Conservation (phyloP, 495 filamentous ascomycete species). For the Mytilinidion resinicola region DNA sequence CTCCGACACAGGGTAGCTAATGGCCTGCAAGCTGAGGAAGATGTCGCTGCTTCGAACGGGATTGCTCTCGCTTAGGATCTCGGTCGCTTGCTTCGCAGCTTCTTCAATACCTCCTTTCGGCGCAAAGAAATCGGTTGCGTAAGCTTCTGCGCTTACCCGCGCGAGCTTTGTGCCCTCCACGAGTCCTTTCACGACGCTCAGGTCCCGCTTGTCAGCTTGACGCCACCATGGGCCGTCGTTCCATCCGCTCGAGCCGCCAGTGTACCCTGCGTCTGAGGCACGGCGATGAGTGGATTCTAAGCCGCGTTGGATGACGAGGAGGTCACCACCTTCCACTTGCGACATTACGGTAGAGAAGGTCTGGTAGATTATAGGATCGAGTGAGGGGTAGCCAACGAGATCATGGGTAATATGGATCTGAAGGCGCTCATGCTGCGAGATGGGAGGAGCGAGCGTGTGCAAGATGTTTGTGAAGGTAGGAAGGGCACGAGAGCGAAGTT, state of each 20-base stretch:
- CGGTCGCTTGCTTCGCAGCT: conserved; percentile 68
- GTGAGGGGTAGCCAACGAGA: conserved; percentile 83
- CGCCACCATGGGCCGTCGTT: conserved; percentile 96
- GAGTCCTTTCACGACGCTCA: conserved; percentile 74
- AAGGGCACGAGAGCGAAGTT: conserved; percentile 79
- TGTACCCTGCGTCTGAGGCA: conserved; percentile 52
- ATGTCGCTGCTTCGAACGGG: conserved; percentile 88
- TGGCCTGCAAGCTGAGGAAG: conserved; percentile 88
- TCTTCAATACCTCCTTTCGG: conserved; percentile 70
- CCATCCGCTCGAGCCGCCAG: conserved; percentile 54
- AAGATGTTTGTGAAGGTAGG: conserved; percentile 94
- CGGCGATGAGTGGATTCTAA: conserved; percentile 71
- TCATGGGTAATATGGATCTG: conserved; percentile 98
- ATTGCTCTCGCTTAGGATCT: conserved; percentile 71
- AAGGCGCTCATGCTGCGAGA: conserved; percentile 94
- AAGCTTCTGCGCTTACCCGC: conserved; percentile 78
- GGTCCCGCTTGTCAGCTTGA: conserved; percentile 58
- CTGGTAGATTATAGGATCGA: conserved; percentile 86
- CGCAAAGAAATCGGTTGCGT: conserved; percentile 75
- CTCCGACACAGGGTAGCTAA: conserved; percentile 53
- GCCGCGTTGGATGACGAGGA: conserved; percentile 92
- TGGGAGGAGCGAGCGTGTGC: conserved; percentile 90
- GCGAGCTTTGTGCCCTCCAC: conserved; percentile 85
- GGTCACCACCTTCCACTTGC: conserved; percentile 94
- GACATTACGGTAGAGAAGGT: conserved; percentile 97